phyloP scores from a whole-genome alignment of 1,284 basidiomycete genomes.

The Rhizoctonia solani region DNA sequence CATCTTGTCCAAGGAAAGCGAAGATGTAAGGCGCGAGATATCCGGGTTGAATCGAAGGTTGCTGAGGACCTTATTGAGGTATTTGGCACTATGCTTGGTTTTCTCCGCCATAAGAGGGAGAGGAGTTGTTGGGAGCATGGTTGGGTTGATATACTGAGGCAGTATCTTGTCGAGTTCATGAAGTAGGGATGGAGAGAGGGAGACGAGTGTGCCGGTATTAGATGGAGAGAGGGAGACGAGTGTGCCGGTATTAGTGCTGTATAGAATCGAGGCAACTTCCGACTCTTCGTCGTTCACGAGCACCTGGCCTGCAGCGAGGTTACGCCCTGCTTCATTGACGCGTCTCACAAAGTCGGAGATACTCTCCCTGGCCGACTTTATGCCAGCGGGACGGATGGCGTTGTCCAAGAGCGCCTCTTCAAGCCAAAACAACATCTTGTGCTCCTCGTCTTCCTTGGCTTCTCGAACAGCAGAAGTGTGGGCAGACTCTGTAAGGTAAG shows the following conservation, averaged over 20 bases:
- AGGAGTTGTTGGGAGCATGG: conserved; percentile 32
- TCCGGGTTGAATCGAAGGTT: conserved; percentile 47
- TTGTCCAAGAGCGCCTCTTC: conserved; percentile 27
- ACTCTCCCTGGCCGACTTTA: background rate
- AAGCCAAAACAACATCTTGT: conserved; percentile 18
- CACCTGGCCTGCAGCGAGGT: background rate
- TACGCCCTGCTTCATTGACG: background rate
- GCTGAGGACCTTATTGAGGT: conserved; percentile 26
- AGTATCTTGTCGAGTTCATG: conserved; percentile 28
- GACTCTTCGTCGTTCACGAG: background rate
- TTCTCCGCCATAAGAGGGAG: conserved; percentile 1
- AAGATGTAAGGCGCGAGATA: conserved; percentile 64
- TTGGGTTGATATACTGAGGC: conserved; percentile 33
- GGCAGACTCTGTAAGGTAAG: background rate
- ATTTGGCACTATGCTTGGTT: conserved; percentile 29
- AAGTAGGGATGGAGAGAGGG: conserved; percentile 33
- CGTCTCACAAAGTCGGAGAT: conserved; percentile 19
- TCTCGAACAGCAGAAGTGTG: background rate
- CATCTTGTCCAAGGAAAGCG: conserved; percentile 65
- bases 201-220: conserved; percentile 36
- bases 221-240: conserved; percentile 39
- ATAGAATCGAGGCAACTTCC: conserved; percentile 17
- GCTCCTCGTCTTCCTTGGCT: background rate
- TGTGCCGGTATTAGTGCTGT: conserved; percentile 32
- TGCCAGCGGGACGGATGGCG: conserved; percentile 4